Base-by-base conservation (phyloP, 1,284 basidiomycete species). In the Apiotrichum mycotoxinovorans region DNA sequence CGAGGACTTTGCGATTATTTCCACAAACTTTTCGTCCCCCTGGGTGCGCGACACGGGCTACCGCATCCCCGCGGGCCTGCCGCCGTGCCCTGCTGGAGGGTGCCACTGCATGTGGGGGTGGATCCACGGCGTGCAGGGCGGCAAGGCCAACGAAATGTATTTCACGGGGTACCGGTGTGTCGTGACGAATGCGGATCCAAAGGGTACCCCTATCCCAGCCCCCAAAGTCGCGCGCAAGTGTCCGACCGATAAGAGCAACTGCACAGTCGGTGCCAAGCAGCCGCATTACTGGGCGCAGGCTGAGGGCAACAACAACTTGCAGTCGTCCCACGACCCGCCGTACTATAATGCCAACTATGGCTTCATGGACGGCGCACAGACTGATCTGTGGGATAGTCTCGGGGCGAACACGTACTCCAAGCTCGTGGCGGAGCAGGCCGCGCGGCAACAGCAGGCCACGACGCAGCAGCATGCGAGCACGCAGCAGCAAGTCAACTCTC, bases 161-260 rank as follows among this genome's bases (percentile, higher is more conserved):
- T 87, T 88, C 83, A 85, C 82, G 46, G 83, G 83, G 23, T 89
- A 88, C 81, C 82, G 83, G 63, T 89, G 88, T 78, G 81, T 82
- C 47, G 76, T 89, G 49, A 83, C 83, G 2, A 80, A 80, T 43
- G 44, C 56, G 17, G 45, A 46, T 27, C 27, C 40, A 4, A 76
- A 54, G 0, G 71, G 77, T 5, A 83, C 83, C 18, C 79, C 65
- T 10, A 79, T 81, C 3, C 72, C 81, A 7, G 77, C 78, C 30
- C 75, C 85, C 9, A 59, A 64, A n/a, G 63, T 72, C 9, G 70
- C 75, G 3, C 53, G 52, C 4, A 61, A 67, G 33, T 77, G 75
- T 52, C 57, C 50, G 17, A 58, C 52, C 30, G 65, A 73, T 51
- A 47, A 68, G 23, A 41, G 44, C 26, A 61, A 52, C 14, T 76